Percentiles rank a stretch among this genome's conserved stretches.
Conservation (phyloP, 2,329 filamentous ascomycete species). For the Colletotrichum tanaceti region DNA sequence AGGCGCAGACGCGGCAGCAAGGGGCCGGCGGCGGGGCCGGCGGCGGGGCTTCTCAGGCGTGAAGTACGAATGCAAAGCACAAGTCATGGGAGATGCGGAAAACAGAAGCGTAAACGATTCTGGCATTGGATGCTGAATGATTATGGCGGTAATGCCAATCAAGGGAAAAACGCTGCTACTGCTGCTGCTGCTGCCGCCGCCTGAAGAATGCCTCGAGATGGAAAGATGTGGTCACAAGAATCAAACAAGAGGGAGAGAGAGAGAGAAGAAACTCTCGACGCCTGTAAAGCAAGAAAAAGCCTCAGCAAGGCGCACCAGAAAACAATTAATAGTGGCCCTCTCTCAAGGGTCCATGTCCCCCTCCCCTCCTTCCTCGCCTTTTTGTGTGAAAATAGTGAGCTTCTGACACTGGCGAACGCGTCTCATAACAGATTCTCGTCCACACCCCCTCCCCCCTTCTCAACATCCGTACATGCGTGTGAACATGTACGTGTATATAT, state of each 20-base stretch:
- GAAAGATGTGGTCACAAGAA: neutral
- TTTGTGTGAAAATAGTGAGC: neutral
- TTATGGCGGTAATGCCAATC: slow-evolving; percentile 12
- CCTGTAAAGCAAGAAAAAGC: neutral
- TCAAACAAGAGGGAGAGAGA: neutral
- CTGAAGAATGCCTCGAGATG: neutral
- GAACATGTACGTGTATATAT: no score
- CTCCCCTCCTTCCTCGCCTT: neutral
- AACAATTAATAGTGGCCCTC: slow-evolving; percentile 19
- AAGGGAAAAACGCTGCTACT: slow-evolving; percentile 7
- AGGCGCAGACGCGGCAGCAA: slow-evolving; percentile 43
- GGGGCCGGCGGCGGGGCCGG: neutral
- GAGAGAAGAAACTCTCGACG: neutral
- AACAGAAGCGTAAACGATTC: neutral
- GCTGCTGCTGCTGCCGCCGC: slow-evolving; percentile 1
- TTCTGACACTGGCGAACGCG: neutral
- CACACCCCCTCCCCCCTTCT: no score
- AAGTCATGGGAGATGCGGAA: neutral
- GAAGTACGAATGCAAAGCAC: neutral
- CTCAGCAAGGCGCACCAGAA: neutral
- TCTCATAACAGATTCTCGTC: neutral
- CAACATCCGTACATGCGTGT: no score
- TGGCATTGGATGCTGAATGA: slow-evolving; percentile 5
- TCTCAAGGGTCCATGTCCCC: slow-evolving; percentile 25
- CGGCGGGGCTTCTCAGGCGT: slow-evolving; percentile 24